These are phyloP conservation scores for Urochloa ruziziensis DNA, from an alignment of 176 grass and related monocot species.

Conservation along the genomic window DNA sequence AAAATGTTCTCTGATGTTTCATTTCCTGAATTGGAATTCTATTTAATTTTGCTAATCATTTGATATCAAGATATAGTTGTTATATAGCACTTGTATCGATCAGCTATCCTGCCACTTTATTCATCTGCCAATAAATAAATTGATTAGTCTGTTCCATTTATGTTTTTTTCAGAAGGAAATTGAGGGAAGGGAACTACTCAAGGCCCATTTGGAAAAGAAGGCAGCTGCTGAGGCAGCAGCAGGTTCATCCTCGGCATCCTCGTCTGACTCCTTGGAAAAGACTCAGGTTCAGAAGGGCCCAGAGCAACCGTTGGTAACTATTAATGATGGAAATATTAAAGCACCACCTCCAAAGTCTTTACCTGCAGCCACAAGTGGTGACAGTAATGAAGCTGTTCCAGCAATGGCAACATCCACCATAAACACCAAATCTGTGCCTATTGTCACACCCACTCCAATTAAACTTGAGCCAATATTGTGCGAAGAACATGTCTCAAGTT, in stretches of 20 bases:
- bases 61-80: conserved; percentile 7
- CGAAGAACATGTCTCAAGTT: conserved; percentile 37
- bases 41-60: not conserved
- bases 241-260: conserved; percentile 39
- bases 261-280: conserved; percentile 52
- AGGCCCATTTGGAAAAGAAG: conserved; percentile 58
- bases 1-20: not conserved
- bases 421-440: conserved; percentile 33
- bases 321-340: conserved; percentile 8
- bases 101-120: conserved; percentile 7
- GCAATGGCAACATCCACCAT: conserved; percentile 4
- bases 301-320: conserved; percentile 29
- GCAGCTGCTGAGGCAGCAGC: conserved; percentile 39
- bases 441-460: conserved; percentile 17
- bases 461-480: conserved; percentile 27
- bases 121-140: conserved; percentile 23
- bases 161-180: conserved; percentile 58
- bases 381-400: conserved; percentile 16
- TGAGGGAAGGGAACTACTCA: conserved; percentile 54
- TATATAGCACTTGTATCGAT: not conserved
- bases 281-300: conserved; percentile 26
- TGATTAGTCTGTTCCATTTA: conserved; percentile 29
- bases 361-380: conserved; percentile 9
- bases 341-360: conserved; percentile 21
- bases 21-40: conserved; percentile 11